Percentiles rank a stretch among this genome's conserved stretches.
These are phyloP conservation scores for Gynochthodes officinalis DNA, from an alignment of 257 asterid genomes.

Conservation along the genomic window DNA sequence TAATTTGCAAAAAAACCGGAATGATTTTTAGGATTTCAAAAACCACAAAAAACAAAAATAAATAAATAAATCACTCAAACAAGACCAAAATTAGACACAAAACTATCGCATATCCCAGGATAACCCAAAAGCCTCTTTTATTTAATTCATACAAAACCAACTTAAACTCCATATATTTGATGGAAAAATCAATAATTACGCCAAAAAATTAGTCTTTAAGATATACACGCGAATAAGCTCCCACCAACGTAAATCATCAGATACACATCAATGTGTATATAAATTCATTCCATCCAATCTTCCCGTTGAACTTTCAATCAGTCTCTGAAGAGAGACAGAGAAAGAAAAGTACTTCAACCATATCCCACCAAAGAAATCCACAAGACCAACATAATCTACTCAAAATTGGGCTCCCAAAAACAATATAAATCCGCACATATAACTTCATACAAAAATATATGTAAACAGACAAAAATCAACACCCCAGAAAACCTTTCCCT, in stretches of 20 bases:
- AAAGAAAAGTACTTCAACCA: neutral
- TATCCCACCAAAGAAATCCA: neutral
- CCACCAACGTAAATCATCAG: neutral
- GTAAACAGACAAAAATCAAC: neutral
- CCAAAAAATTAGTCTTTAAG: neutral
- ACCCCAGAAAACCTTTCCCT: neutral
- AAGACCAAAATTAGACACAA: neutral
- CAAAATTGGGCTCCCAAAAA: neutral
- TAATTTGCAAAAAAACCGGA: neutral
- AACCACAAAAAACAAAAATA: neutral
- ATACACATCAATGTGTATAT: neutral
- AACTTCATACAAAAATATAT: neutral
- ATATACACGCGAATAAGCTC: neutral
- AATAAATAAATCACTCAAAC: too few relatives aligned
- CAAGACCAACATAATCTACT: neutral
- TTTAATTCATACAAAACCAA: neutral
- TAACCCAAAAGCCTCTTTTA: neutral
- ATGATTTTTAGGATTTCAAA: neutral
- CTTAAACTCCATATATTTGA: neutral
- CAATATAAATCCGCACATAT: too few relatives aligned
- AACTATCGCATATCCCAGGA: neutral
- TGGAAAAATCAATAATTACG: neutral
- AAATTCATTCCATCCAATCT: neutral
- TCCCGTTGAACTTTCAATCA: neutral
- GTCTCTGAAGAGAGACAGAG: neutral